These are phyloP conservation scores for Beta corolliflora DNA, from an alignment of 179 eudicot genomes.

Conservation along the genomic window DNA sequence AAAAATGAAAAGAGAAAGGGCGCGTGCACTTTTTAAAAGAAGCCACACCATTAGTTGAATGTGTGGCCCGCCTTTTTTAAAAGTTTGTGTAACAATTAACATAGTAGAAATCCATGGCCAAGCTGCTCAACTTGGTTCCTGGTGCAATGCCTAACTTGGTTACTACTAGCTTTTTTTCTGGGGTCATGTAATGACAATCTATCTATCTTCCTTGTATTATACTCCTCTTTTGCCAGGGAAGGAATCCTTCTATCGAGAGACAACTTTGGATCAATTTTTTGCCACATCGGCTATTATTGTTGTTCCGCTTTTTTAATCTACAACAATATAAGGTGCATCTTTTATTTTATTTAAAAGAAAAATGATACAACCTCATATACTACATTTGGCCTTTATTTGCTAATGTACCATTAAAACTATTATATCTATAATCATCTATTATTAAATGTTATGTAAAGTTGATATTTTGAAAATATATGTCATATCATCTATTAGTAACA, in stretches of 20 bases:
- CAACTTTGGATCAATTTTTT: not conserved
- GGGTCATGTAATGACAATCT: not conserved
- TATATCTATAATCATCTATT: too few relatives aligned
- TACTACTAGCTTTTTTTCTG: not conserved
- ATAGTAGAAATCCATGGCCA: not conserved
- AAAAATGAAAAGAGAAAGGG: too few relatives aligned
- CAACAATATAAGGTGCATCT: not conserved
- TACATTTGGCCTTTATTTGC: too few relatives aligned
- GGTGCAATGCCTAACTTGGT: not conserved
- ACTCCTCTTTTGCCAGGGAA: not conserved
- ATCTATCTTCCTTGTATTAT: not conserved
- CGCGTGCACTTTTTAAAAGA: too few relatives aligned
- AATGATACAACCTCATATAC: too few relatives aligned
- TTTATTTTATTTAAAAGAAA: not conserved
- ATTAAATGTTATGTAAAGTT: too few relatives aligned
- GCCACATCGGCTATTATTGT: not conserved
- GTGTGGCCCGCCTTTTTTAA: too few relatives aligned
- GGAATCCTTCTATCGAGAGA: not conserved
- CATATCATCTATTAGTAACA: too few relatives aligned
- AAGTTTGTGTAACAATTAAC: not conserved
- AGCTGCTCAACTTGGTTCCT: conserved; percentile 4
- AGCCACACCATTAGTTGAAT: too few relatives aligned
- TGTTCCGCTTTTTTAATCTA: not conserved
- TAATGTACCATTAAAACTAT: too few relatives aligned
- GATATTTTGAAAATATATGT: too few relatives aligned